phyloP scores from a whole-genome alignment of 768 basidiomycete species.

The Pleurotus salmoneostramineus region DNA sequence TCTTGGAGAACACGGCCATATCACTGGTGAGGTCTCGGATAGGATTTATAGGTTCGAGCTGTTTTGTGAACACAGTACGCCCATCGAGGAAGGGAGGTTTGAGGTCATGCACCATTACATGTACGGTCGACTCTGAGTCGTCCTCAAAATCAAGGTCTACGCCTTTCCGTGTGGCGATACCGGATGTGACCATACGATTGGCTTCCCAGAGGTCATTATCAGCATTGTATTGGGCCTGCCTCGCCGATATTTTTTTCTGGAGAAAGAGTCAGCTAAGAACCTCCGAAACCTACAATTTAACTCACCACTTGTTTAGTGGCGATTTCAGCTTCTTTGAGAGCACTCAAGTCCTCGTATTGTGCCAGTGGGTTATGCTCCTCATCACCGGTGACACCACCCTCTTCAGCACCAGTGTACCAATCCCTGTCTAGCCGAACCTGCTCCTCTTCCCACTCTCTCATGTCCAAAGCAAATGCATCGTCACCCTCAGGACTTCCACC shows the following conservation, averaged over 20 bases:
- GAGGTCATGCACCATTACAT: constrained; percentile 95
- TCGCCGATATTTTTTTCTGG: constrained; percentile 86
- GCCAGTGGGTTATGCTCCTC: constrained; percentile 91
- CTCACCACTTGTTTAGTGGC: constrained; percentile 67
- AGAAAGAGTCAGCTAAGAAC: background rate
- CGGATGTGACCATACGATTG: constrained; percentile 95
- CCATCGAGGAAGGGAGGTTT: constrained; percentile 99
- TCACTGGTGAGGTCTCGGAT: constrained; percentile 92
- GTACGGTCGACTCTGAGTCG: constrained; percentile 93
- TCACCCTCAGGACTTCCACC: constrained; percentile 71
- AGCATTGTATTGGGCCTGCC: constrained; percentile 96
- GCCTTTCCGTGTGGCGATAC: constrained; percentile 81
- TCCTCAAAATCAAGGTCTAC: constrained; percentile 96
- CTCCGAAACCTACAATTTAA: constrained; percentile 17
- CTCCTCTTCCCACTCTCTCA: constrained; percentile 96
- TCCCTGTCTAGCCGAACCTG: constrained; percentile 88
- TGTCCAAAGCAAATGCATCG: constrained; percentile 60
- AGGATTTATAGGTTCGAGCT: constrained; percentile 96
- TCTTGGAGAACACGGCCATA: constrained; percentile 94
- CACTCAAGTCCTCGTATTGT: constrained; percentile 84
- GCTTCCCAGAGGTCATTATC: constrained; percentile 99
- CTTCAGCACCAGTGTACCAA: constrained; percentile 94
- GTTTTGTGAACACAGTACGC: constrained; percentile 92
- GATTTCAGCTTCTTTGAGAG: constrained; percentile 69
- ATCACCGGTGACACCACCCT: constrained; percentile 80